Conservation (phyloP, 2,329 filamentous ascomycete species). For the Pseudocercospora eumusae region DNA sequence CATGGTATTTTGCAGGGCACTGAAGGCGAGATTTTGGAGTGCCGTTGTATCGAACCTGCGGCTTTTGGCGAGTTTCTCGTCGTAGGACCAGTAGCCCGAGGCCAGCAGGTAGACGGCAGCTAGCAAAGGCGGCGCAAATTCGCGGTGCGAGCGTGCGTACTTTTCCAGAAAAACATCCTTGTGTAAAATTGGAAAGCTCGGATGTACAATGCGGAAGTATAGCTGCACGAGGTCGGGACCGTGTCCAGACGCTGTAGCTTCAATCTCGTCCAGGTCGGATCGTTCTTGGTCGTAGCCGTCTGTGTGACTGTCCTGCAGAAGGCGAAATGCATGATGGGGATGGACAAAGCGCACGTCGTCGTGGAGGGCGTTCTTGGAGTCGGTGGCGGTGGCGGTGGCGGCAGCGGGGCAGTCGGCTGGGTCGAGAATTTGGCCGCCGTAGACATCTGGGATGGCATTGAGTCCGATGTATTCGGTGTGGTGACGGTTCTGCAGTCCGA, state of each 20-base stretch:
- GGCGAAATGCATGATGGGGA: constrained; percentile 72
- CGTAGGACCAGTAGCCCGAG: constrained; percentile 62
- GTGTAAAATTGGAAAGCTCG: constrained; percentile 60
- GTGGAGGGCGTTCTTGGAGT: constrained; percentile 3
- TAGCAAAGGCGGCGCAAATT: constrained; percentile 61
- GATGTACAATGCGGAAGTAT: constrained; percentile 68
- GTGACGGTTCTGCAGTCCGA: constrained; percentile 38
- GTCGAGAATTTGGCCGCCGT: constrained; percentile 17
- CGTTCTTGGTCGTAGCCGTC: constrained; percentile 30
- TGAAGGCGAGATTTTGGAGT: constrained; percentile 42
- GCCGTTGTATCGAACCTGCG: constrained; percentile 46
- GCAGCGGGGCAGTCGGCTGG: background rate
- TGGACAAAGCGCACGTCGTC: constrained; percentile 66
- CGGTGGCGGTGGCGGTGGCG: background rate
- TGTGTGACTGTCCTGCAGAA: constrained; percentile 57
- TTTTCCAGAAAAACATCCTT: constrained; percentile 65
- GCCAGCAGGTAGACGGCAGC: constrained; percentile 65
- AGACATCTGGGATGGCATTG: constrained; percentile 31
- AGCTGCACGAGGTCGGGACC: constrained; percentile 70
- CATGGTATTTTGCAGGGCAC: constrained; percentile 42
- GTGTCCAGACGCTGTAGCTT: constrained; percentile 68
- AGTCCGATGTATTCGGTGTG: constrained; percentile 34
- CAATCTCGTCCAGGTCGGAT: constrained; percentile 67
- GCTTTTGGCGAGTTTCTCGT: constrained; percentile 52
- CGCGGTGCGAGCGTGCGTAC: constrained; percentile 58